These are phyloP conservation scores for Hamamelis virginiana DNA, from an alignment of 164 flowering plant genomes.

Conservation along the genomic window DNA sequence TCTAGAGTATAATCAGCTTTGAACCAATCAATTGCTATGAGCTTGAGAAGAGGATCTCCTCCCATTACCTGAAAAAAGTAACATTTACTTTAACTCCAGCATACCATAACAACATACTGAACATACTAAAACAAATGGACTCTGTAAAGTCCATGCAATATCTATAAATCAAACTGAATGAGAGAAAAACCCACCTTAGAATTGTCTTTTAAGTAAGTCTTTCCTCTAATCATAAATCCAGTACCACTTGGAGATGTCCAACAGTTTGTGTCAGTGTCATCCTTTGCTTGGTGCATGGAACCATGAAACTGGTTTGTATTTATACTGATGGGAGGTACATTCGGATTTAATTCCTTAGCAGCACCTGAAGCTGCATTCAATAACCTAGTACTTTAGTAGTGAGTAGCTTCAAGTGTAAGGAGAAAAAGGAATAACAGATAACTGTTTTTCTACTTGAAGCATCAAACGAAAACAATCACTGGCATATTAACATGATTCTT, in stretches of 20 bases:
- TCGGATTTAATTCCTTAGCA: conserved; percentile 49
- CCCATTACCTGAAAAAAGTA: conserved; percentile 60
- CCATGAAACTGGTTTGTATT: conserved; percentile 58
- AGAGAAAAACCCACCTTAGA: conserved; percentile 50
- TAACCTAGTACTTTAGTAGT: background rate
- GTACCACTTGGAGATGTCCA: conserved; percentile 80
- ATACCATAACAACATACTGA: background rate
- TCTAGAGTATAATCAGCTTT: conserved; percentile 57
- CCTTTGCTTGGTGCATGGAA: conserved; percentile 60
- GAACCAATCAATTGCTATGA: conserved; percentile 93
- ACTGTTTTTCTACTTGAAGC: background rate
- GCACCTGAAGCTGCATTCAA: conserved; percentile 45
- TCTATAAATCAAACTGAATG: background rate
- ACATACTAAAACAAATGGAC: background rate
- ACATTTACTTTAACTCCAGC: background rate
- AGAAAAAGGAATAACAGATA: background rate
- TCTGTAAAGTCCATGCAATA: background rate
- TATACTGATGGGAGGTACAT: conserved; percentile 39
- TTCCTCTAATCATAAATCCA: conserved; percentile 89
- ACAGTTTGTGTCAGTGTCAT: conserved; percentile 66
- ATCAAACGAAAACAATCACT: background rate
- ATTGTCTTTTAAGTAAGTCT: conserved; percentile 76
- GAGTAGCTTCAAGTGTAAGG: background rate
- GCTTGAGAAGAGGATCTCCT: conserved; percentile 90
- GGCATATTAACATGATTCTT: background rate